Conservation (phyloP, 1,139 yeast species). For the Diutina sp. region DNA sequence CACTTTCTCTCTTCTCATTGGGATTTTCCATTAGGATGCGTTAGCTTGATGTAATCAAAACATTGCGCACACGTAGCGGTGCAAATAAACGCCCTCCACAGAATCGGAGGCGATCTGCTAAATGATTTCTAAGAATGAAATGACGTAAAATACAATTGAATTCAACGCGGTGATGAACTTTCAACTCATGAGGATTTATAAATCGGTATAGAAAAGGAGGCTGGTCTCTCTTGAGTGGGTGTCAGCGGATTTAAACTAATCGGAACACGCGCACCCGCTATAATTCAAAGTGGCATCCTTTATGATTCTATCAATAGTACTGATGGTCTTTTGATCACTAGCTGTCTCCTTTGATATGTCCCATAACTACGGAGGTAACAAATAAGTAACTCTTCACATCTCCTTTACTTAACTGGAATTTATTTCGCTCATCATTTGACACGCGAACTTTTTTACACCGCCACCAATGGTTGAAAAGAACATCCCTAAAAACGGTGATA, state of each 20-base stretch:
- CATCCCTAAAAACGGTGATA: slow-evolving; percentile 58
- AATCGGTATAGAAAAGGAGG: too few species aligned
- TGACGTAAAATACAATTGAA: too few species aligned
- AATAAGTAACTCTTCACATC: not conserved
- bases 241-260: too few species aligned
- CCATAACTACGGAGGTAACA: not conserved
- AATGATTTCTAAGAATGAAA: not conserved
- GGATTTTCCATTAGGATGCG: slow-evolving; percentile 61
- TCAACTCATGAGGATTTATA: too few species aligned
- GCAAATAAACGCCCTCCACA: not conserved
- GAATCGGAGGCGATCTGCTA: not conserved
- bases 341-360: not conserved
- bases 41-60: not conserved
- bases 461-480: slow-evolving; percentile 1
- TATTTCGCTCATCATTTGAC: not conserved
- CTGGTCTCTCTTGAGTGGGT: too few species aligned
- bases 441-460: not conserved
- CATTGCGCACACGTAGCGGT: not conserved
- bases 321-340: not conserved
- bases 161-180: too few species aligned
- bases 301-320: not conserved
- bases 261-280: not conserved
- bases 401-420: not conserved
- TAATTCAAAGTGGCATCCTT: too few species aligned
- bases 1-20: slow-evolving; percentile 76